These are phyloP conservation scores for Suhomyces ambrosiae DNA, from an alignment of 1,139 yeast genomes.

Conservation along the genomic window DNA sequence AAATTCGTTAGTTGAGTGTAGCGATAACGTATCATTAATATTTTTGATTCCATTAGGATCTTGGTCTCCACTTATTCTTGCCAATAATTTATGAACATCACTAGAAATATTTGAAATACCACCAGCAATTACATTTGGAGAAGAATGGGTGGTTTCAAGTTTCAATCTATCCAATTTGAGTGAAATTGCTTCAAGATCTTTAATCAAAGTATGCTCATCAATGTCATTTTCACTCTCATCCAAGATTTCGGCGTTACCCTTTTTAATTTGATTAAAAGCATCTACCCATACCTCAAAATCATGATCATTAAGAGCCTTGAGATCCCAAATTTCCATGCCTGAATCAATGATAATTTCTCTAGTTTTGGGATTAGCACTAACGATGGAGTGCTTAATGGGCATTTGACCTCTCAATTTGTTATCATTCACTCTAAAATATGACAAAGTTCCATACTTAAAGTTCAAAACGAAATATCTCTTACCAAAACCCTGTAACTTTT, in stretches of 20 bases:
- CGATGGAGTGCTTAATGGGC: constrained; percentile 79
- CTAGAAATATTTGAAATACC: constrained; percentile 19
- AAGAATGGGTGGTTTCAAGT: constrained; percentile 15
- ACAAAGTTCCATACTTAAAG: constrained; percentile 76
- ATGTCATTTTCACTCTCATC: constrained; percentile 10
- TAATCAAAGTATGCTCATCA: constrained; percentile 14
- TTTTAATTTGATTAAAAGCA: constrained; percentile 61
- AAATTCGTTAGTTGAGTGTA: constrained; percentile 48
- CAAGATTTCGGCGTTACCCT: constrained; percentile 13
- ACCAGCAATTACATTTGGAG: constrained; percentile 14
- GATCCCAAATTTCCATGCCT: constrained; percentile 93
- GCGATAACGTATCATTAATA: constrained; percentile 29
- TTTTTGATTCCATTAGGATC: constrained; percentile 7
- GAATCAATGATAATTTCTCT: constrained; percentile 83
- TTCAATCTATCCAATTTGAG: constrained; percentile 27
- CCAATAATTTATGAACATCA: constrained; percentile 24
- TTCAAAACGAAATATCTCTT: constrained; percentile 84
- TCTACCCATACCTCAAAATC: constrained; percentile 84
- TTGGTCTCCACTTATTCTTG: constrained; percentile 15
- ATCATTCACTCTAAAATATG: constrained; percentile 72
- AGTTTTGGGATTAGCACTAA: constrained; percentile 72
- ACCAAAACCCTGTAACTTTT: constrained; percentile 78
- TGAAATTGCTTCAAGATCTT: constrained; percentile 24
- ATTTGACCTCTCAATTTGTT: constrained; percentile 85
- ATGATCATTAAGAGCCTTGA: constrained; percentile 63